Evolutionary conservation across 345 rosid genomes (phyloP).

Genomic region (Erucastrum elatum): DNA sequence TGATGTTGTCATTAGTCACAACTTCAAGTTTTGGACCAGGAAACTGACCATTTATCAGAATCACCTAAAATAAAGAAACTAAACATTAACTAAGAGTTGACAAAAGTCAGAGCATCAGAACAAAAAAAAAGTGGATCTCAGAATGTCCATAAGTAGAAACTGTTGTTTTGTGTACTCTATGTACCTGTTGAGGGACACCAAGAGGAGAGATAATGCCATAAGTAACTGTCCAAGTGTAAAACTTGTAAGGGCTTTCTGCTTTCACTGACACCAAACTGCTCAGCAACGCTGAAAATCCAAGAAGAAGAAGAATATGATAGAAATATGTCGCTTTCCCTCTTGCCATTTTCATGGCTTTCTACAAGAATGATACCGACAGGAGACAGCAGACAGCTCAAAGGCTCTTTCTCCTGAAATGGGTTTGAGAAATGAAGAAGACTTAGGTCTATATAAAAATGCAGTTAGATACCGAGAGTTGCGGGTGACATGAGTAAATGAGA

Average conservation of each 20-base stretch:
- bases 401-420: not conserved
- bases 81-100: not conserved
- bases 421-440: slow-evolving; percentile 7
- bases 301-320: slow-evolving; percentile 24
- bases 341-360: slow-evolving; percentile 40
- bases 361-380: not conserved
- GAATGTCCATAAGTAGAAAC: slow-evolving; percentile 17
- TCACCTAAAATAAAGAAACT: slow-evolving; percentile 52
- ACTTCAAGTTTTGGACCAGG: slow-evolving; percentile 96
- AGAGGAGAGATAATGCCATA: slow-evolving; percentile 79
- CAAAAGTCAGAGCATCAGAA: slow-evolving; percentile 4
- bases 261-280: slow-evolving; percentile 47
- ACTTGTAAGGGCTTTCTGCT: slow-evolving; percentile 82
- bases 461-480: slow-evolving; percentile 24
- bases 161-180: slow-evolving; percentile 10
- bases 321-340: slow-evolving; percentile 9
- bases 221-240: slow-evolving; percentile 85
- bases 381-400: slow-evolving; percentile 12
- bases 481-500: slow-evolving; percentile 29
- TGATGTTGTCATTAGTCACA: slow-evolving; percentile 87
- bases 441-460: slow-evolving; percentile 10
- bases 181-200: slow-evolving; percentile 88
- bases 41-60: slow-evolving; percentile 92
- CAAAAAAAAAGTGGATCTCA: slow-evolving; percentile 6
- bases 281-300: slow-evolving; percentile 52